phyloP scores from a whole-genome alignment of 495 filamentous ascomycete species.

The Platismatia glauca region DNA sequence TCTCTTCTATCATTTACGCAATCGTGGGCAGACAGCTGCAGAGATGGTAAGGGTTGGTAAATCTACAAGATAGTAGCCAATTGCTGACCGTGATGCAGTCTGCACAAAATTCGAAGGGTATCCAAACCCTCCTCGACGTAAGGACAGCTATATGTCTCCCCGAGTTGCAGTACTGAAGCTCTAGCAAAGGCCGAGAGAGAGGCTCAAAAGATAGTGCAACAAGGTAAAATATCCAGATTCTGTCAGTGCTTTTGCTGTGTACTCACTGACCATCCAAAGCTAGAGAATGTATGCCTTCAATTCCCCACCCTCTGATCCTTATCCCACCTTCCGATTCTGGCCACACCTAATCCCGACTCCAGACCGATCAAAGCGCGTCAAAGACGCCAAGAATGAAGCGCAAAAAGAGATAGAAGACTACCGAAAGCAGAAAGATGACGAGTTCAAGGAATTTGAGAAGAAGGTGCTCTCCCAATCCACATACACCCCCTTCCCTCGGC shows the following conservation, averaged over 20 bases:
- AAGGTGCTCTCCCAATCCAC: constrained; percentile 50
- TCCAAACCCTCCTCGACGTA: constrained; percentile 98
- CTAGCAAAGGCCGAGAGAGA: constrained; percentile 79
- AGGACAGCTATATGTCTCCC: constrained; percentile 26
- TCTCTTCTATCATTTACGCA: background rate
- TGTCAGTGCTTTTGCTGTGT: constrained; percentile 2
- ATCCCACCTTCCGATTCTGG: no score
- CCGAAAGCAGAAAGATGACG: constrained; percentile 77
- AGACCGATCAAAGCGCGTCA: constrained; percentile 97
- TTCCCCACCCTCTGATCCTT: constrained; percentile 6
- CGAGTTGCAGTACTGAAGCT: constrained; percentile 26
- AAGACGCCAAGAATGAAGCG: constrained; percentile 86
- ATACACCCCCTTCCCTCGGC: background rate
- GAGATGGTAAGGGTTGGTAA: background rate
- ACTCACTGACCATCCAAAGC: constrained; percentile 42
- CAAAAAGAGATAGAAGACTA: constrained; percentile 98
- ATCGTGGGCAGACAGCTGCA: constrained; percentile 1
- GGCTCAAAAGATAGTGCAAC: constrained; percentile 97
- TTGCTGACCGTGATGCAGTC: constrained; percentile 46
- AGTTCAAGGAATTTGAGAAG: constrained; percentile 90
- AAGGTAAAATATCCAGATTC: constrained; percentile 50
- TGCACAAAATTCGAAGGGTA: constrained; percentile 95
- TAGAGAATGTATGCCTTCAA: constrained; percentile 55
- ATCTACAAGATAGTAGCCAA: background rate
- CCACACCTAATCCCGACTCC: constrained; percentile 4